Percentiles rank a stretch among this genome's conserved stretches.
phyloP scores from a whole-genome alignment of 2,329 filamentous ascomycete species.

The Cercospora sp. region DNA sequence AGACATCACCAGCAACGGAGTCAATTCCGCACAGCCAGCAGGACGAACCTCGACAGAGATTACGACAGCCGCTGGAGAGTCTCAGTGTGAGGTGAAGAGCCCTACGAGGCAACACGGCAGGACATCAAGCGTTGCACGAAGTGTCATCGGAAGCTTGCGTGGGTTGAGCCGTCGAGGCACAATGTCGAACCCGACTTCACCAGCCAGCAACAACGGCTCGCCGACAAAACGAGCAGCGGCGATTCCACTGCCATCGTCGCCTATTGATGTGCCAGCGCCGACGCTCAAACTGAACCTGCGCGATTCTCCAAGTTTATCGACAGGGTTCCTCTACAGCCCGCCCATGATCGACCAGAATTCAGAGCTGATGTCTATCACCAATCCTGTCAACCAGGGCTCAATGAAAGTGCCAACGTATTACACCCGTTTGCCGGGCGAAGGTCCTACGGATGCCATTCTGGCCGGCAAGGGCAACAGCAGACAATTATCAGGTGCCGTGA shows the following conservation, averaged over 20 bases:
- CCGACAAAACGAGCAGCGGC: conserved; percentile 20
- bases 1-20: conserved; percentile 13
- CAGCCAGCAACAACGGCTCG: conserved; percentile 7
- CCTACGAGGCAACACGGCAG: conserved; percentile 20
- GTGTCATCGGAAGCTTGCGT: conserved; percentile 33
- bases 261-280: conserved; percentile 31
- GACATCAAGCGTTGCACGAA: conserved; percentile 29
- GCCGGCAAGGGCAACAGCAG: neutral
- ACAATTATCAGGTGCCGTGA: neutral
- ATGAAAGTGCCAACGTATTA: conserved; percentile 21
- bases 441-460: conserved; percentile 3
- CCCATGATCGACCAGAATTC: conserved; percentile 14
- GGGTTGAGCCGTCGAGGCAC: conserved; percentile 22
- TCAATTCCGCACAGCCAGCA: neutral
- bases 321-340: conserved; percentile 18
- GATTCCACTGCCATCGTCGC: conserved; percentile 32
- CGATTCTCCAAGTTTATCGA: conserved; percentile 25
- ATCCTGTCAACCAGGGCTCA: conserved; percentile 7
- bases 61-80: neutral
- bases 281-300: conserved; percentile 32
- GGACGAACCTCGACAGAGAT: conserved; percentile 1
- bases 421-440: conserved; percentile 18
- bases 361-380: conserved; percentile 21
- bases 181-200: conserved; percentile 17
- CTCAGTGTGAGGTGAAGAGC: conserved; percentile 11